Evolutionary conservation across 257 asterid species (phyloP), one percentile per base, ranked within the genome.

Genomic region (Henckelia pumila): DNA sequence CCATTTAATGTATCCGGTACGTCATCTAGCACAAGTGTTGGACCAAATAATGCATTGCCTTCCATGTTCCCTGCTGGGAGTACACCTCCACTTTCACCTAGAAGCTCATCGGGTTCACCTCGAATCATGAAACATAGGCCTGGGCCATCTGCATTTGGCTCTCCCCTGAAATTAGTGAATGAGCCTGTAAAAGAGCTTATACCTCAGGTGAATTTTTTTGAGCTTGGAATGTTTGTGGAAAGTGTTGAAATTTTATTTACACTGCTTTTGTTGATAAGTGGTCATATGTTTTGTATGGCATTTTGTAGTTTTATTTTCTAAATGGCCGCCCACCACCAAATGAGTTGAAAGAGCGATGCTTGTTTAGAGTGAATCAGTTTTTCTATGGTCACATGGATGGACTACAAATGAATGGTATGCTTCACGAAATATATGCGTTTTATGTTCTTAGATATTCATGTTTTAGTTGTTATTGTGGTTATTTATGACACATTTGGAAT

Each of bases 71-170:
- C 97, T 64, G 91, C 96, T 62, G 97, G 99, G 53, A 94, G 99
- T 79, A 91, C 99, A 9, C 99, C 99, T 13, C 99, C 99, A 66
- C 99, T 91, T 80, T 94, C 99, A 57, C 99, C 99, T 14, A 91
- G 99, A 81, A 91, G 96, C 71, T 94, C 97, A 37, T 76, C 95
- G 35, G 97, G 97, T 65, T 94, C 99, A 50, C 99, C 99, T 78
- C 89, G 99, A 77, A 77, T 83, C 65, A 71, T 75, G 80, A 94
- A 89, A 83, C 99, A 85, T 35, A 85, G 97, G 85, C 82, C 89
- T 44, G 96, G 91, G 56, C 96, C 89, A 37, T 88, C 97, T 70
- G 81, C 84, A 71, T 81, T 94, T 63, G 84, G 94, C 64, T 94
- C 97, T 64, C 95, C 97, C 74, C 82, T 91, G 77, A 91, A 91